These are phyloP conservation scores for Aspergillus saccharolyticus DNA, from an alignment of 495 filamentous ascomycete species.

Conservation along the genomic window DNA sequence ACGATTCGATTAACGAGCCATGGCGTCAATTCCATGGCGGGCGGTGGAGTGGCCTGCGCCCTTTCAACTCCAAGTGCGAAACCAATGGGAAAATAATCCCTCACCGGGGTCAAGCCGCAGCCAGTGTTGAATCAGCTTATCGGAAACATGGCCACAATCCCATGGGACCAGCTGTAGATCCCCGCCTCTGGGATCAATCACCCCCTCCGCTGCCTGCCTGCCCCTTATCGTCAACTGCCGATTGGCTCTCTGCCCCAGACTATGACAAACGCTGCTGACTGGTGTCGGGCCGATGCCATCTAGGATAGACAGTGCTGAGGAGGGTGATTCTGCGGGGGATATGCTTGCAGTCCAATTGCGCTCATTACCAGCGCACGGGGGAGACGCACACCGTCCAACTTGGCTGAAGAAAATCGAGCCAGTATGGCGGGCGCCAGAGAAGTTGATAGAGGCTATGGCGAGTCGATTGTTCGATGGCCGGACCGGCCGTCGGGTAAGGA, in stretches of 20 bases:
- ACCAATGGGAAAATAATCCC: background rate
- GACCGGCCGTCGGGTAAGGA: background rate
- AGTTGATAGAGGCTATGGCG: background rate
- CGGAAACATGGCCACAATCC: background rate
- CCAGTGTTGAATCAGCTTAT: slow-evolving; percentile 1
- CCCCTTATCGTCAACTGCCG: slow-evolving; percentile 28
- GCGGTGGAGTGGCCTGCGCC: background rate
- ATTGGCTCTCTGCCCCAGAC: slow-evolving; percentile 23
- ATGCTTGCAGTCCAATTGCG: background rate
- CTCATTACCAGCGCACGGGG: background rate
- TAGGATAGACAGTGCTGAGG: background rate
- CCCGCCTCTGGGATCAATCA: background rate
- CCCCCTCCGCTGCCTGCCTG: background rate
- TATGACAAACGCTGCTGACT: slow-evolving; percentile 42
- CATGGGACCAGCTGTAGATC: background rate
- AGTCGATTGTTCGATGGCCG: background rate
- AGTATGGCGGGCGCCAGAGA: background rate
- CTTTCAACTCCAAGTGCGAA: background rate
- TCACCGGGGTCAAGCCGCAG: background rate
- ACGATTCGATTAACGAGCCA: background rate
- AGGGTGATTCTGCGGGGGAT: background rate
- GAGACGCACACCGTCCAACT: background rate
- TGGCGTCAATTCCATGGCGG: background rate
- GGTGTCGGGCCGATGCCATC: slow-evolving; percentile 11
- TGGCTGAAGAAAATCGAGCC: background rate